Evolutionary conservation across 306 rosid genomes (phyloP), one percentile per base, ranked within the genome.

Genomic region (Cucumis hystrix): DNA sequence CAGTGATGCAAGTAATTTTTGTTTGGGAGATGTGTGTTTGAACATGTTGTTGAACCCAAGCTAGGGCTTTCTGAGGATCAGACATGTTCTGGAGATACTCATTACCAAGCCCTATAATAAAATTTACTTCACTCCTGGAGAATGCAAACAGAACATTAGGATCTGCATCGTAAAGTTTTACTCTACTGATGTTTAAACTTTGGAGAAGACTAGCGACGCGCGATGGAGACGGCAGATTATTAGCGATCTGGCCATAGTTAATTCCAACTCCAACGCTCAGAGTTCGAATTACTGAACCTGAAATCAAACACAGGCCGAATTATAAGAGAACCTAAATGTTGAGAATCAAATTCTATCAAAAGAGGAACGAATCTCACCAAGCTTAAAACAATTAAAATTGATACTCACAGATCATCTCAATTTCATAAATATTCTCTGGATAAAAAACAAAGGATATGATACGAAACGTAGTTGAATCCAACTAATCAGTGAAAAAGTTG

Each of bases 161-260:
- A 73, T 93, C 98, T 23, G 97, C 92, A 58, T 93, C 98, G 80
- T 93, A 93, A 77, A 93, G 90, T 79, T 93, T 93, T 45, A 93
- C 87, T 78, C 90, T 86, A 11, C 82, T 90, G 30, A 91, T 84
- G 64, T 88, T 93, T 54, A 91, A 83, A 9, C 91, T 83, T 49
- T 79, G 80, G 82, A 93, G 86, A 15, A 93, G 97, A 52, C 16
- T 7, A 17, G 88, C 61, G 0, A 93, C 98, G 1, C 83, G 80
- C 6, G 97, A 75, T 0, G 89, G 92, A 15, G 93, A 80, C 2
- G 98, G 98, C 2, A 93, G 90, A 77, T 91, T 86, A 83, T 86
- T 81, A n/a, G 94, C 97, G 65, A 87, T 89, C 52, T 91, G 94
- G 52, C 98, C 98, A 39, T 91, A 91, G 97, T 93, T 93, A 41